Conservation (phyloP, 208 protist genomes). For the Trypanosoma avium region DNA sequence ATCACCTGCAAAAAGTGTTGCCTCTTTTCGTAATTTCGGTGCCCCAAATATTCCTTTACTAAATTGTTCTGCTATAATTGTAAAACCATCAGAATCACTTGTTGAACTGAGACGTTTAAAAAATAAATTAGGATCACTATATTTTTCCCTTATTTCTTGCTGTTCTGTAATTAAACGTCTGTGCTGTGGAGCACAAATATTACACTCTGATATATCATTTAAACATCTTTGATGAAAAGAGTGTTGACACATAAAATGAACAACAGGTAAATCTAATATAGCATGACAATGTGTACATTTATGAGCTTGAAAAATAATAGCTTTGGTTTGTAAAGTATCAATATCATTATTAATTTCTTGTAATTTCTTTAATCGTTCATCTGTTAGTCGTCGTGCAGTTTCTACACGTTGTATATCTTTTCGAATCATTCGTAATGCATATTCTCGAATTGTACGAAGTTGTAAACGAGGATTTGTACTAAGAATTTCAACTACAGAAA, state of each 20-base stretch:
- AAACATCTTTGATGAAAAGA: constrained; percentile 93
- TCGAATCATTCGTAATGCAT: constrained; percentile 66
- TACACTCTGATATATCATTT: constrained; percentile 56
- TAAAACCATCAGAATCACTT: constrained; percentile 73
- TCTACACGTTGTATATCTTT: constrained; percentile 34
- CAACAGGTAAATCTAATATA: constrained; percentile 89
- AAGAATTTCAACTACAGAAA: constrained; percentile 92
- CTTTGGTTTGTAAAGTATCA: constrained; percentile 57
- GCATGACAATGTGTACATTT: constrained; percentile 83
- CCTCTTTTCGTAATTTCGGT: constrained; percentile 17
- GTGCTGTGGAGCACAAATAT: constrained; percentile 42
- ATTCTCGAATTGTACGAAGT: constrained; percentile 85
- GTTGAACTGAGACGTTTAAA: constrained; percentile 21
- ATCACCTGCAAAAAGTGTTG: constrained; percentile 15
- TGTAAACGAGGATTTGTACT: constrained; percentile 41
- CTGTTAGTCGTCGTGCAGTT: constrained; percentile 2
- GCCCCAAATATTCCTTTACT: constrained; percentile 72
- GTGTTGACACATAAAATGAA: constrained; percentile 95
- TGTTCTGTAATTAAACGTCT: constrained; percentile 25
- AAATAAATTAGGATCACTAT: constrained; percentile 14
- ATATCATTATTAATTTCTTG: constrained; percentile 67
- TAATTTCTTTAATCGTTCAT: constrained; percentile 39
- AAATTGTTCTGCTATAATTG: constrained; percentile 92
- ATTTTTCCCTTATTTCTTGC: constrained; percentile 13
- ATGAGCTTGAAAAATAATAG: constrained; percentile 83